Percentiles rank a stretch among this genome's conserved stretches.
Evolutionary conservation across 2,329 filamentous ascomycete genomes (phyloP).

Genomic region (Camillea tinctor): DNA sequence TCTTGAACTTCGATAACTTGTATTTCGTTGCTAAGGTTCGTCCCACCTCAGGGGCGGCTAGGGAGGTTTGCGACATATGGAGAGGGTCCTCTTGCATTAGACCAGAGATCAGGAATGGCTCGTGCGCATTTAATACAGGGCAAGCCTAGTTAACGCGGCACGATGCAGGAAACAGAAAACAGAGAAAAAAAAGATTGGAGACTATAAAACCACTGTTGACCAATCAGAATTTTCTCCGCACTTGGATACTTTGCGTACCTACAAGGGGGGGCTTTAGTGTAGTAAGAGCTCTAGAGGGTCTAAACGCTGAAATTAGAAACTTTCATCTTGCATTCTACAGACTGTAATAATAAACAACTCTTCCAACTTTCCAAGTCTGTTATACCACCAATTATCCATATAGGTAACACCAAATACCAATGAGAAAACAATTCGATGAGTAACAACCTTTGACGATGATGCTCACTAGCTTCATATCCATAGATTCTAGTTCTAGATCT

Average conservation of each 20-base stretch:
- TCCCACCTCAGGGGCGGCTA: not conserved
- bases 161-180: not conserved
- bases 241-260: not conserved
- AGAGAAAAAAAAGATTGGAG: not conserved
- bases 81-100: not conserved
- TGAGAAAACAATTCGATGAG: no score
- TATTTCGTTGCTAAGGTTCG: not conserved
- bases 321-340: not conserved
- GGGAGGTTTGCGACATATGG: not conserved
- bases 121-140: not conserved
- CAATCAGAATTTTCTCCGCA: not conserved
- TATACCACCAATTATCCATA: no score
- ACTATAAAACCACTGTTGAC: not conserved
- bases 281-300: not conserved
- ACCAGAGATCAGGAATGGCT: not conserved
- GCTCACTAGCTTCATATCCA: no score
- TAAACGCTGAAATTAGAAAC: not conserved
- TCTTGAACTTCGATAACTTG: no score
- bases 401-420: no score
- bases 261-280: not conserved
- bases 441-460: no score
- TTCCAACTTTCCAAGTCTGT: no score
- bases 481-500: no score
- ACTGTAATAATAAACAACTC: no score
- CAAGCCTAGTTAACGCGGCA: not conserved